Evolutionary conservation across 1,284 basidiomycete genomes (phyloP).

Genomic region (Ganoderma sp.): DNA sequence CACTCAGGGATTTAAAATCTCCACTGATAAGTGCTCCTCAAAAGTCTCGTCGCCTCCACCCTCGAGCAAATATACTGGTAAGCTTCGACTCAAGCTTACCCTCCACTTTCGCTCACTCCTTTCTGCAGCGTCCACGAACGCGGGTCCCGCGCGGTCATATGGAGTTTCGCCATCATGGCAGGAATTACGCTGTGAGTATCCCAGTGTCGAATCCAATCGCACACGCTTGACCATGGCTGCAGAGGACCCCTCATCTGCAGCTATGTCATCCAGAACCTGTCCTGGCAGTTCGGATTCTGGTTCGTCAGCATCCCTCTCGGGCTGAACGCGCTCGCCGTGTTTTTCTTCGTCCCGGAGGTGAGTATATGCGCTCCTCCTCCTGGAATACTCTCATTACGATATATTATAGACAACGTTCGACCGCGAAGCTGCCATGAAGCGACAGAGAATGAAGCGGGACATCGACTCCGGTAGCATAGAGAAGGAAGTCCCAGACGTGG

Average conservation of each 20-base stretch:
- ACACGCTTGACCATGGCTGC: not conserved
- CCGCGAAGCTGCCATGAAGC: slow-evolving; percentile 15
- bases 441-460: slow-evolving; percentile 12
- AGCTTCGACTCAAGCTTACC: not conserved
- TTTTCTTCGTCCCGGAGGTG: slow-evolving; percentile 53
- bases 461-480: slow-evolving; percentile 42
- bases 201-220: not conserved
- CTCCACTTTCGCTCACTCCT: not conserved
- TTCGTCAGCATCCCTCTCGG: slow-evolving; percentile 50
- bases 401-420: slow-evolving; percentile 42
- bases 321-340: slow-evolving; percentile 43
- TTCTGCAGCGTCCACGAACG: slow-evolving; percentile 48
- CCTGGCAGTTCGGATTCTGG: slow-evolving; percentile 51
- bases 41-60: slow-evolving; percentile 49
- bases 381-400: not conserved
- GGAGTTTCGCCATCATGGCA: slow-evolving; percentile 50
- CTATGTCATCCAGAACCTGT: slow-evolving; percentile 49
- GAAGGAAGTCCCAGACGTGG: slow-evolving; percentile 21
- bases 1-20: too few relatives aligned
- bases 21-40: not conserved
- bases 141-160: slow-evolving; percentile 48
- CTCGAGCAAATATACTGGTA: slow-evolving; percentile 53
- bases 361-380: not conserved
- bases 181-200: slow-evolving; percentile 47
- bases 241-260: slow-evolving; percentile 48